Evolutionary conservation across 1,284 basidiomycete genomes (phyloP).

Genomic region (Heterobasidion parviporum): DNA sequence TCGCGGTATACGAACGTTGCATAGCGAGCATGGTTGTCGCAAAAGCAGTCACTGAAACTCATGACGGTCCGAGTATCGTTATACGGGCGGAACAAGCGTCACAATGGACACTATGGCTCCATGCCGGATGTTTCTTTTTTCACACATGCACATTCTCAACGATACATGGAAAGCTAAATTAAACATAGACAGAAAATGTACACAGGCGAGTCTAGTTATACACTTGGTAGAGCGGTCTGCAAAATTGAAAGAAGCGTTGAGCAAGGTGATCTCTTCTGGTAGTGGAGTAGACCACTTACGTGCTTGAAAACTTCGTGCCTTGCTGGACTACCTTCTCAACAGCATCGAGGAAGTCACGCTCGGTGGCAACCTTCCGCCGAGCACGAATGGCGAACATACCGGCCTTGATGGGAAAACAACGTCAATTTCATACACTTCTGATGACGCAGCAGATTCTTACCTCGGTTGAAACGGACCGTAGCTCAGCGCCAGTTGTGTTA

Average conservation of each 20-base stretch:
- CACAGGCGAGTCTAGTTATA: constrained; percentile 23
- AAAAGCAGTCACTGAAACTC: neutral
- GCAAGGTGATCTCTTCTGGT: neutral
- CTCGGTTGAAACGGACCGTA: constrained; percentile 96
- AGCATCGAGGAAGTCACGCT: constrained; percentile 95
- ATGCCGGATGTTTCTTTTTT: too few relatives aligned
- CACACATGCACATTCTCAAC: too few relatives aligned
- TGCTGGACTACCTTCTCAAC: constrained; percentile 98
- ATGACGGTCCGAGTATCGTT: too few relatives aligned
- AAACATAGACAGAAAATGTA: constrained; percentile 11
- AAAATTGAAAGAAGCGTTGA: neutral
- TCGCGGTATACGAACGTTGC: neutral
- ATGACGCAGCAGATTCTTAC: constrained; percentile 27
- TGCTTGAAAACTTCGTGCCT: constrained; percentile 94
- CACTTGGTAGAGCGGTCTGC: constrained; percentile 33
- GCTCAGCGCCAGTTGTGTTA: constrained; percentile 95
- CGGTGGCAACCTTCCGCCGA: constrained; percentile 93
- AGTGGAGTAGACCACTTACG: constrained; percentile 39
- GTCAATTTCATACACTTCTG: constrained; percentile 5
- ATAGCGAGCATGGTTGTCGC: neutral
- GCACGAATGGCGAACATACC: constrained; percentile 99
- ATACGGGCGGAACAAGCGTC: too few relatives aligned
- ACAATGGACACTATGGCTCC: too few relatives aligned
- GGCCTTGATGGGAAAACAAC: constrained; percentile 40
- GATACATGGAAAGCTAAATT: neutral